phyloP scores from a whole-genome alignment of 768 basidiomycete species.

The Russula ochroleuca region DNA sequence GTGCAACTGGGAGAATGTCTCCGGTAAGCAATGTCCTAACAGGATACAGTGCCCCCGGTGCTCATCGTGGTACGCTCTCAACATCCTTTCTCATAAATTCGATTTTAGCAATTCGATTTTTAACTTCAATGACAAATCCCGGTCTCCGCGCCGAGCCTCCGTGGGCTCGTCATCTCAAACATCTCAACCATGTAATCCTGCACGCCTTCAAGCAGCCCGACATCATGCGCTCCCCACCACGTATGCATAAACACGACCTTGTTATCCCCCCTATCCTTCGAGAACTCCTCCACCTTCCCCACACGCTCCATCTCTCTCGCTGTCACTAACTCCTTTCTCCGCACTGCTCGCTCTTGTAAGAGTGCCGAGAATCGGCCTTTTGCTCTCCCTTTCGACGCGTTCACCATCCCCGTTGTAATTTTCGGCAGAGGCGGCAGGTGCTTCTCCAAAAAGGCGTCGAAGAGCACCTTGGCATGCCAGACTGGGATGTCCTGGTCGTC shows the following conservation, averaged over 20 bases:
- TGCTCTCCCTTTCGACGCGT: constrained; percentile 42
- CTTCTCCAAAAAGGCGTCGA: constrained; percentile 61
- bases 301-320: constrained; percentile 45
- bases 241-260: constrained; percentile 58
- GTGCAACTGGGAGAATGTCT: constrained; percentile 8
- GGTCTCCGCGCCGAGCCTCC: not conserved
- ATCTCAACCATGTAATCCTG: constrained; percentile 49
- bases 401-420: constrained; percentile 33
- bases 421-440: constrained; percentile 45
- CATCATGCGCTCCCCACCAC: constrained; percentile 53
- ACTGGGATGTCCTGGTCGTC: constrained; percentile 73
- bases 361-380: constrained; percentile 37
- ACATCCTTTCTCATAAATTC: not conserved
- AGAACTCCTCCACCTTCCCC: constrained; percentile 53
- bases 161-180: constrained; percentile 28
- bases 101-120: not conserved
- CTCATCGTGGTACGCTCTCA: not conserved
- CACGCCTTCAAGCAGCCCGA: constrained; percentile 61
- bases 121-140: not conserved
- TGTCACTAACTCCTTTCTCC: constrained; percentile 44
- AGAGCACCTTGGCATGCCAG: constrained; percentile 62
- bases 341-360: constrained; percentile 39
- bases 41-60: constrained; percentile 29
- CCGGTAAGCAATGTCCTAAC: constrained; percentile 36
- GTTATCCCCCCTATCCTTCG: constrained; percentile 35